Evolutionary conservation across 768 basidiomycete genomes (phyloP).

Genomic region (Suillus subluteus): DNA sequence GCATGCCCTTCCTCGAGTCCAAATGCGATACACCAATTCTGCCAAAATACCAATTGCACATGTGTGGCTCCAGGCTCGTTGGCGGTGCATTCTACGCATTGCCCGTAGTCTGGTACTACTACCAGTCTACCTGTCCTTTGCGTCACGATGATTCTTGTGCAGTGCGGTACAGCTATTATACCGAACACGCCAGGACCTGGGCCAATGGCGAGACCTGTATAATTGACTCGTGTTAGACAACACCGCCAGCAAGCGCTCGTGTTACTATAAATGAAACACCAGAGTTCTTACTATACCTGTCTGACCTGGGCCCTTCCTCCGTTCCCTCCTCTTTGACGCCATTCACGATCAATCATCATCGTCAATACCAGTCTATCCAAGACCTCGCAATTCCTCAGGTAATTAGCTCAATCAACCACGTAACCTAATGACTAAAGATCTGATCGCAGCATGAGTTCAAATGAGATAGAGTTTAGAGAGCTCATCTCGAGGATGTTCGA

Average conservation of each 20-base stretch:
- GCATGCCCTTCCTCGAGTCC: not conserved
- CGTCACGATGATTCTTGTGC: not conserved
- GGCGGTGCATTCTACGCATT: not conserved
- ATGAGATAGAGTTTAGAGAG: not conserved
- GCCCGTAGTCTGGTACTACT: not conserved
- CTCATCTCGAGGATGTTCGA: conserved; percentile 5
- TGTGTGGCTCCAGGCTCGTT: not conserved
- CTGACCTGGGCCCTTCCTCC: not conserved
- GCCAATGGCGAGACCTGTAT: not conserved
- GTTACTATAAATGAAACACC: not conserved
- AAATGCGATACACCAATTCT: too few relatives aligned
- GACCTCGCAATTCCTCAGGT: not conserved
- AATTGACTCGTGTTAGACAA: not conserved
- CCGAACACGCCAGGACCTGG: not conserved
- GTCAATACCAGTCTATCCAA: too few relatives aligned
- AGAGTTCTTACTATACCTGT: not conserved
- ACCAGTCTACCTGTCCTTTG: not conserved
- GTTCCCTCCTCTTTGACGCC: not conserved
- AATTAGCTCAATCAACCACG: not conserved
- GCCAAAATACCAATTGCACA: not conserved
- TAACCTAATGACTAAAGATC: not conserved
- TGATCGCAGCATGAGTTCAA: not conserved
- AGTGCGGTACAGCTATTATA: not conserved
- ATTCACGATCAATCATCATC: not conserved
- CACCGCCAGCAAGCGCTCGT: not conserved